phyloP scores from a whole-genome alignment of 306 rosid species.

The Fragaria ananassa region DNA sequence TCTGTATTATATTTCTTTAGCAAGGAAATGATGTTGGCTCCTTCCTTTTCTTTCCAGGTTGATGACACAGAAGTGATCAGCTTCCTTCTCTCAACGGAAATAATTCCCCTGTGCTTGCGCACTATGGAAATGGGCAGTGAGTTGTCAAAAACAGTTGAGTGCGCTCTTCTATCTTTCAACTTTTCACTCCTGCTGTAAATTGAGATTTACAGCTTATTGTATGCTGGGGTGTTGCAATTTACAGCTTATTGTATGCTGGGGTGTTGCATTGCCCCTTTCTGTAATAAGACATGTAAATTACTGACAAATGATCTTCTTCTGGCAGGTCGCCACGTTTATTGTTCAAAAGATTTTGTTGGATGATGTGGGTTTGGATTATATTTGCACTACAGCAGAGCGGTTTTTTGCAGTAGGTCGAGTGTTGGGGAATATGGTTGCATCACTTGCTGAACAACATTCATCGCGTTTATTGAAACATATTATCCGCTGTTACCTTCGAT shows the following conservation, averaged over 20 bases:
- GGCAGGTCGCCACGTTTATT: constrained; percentile 73
- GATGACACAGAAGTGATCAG: constrained; percentile 68
- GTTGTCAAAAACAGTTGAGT: constrained; percentile 81
- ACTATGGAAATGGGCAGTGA: constrained; percentile 86
- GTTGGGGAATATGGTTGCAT: constrained; percentile 54
- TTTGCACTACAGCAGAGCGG: constrained; percentile 65
- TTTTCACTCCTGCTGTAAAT: neutral
- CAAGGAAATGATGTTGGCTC: neutral
- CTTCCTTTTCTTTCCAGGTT: constrained; percentile 43
- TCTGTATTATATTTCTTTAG: neutral
- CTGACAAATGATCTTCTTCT: constrained; percentile 28
- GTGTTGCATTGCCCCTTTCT: neutral
- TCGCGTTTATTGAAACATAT: constrained; percentile 66
- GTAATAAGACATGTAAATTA: constrained; percentile 13
- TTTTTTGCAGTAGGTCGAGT: constrained; percentile 64
- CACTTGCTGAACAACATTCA: constrained; percentile 66
- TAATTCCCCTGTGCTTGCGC: constrained; percentile 76
- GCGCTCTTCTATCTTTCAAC: constrained; percentile 26
- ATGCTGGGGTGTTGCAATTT: neutral
- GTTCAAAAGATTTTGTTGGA: constrained; percentile 71
- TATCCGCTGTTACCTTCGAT: constrained; percentile 65
- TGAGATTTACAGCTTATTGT: neutral
- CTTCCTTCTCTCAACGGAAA: constrained; percentile 76
- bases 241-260: neutral
- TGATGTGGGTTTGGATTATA: constrained; percentile 69